phyloP scores from a whole-genome alignment of 2,329 filamentous ascomycete species.

The Coniochaeta ligniaria region DNA sequence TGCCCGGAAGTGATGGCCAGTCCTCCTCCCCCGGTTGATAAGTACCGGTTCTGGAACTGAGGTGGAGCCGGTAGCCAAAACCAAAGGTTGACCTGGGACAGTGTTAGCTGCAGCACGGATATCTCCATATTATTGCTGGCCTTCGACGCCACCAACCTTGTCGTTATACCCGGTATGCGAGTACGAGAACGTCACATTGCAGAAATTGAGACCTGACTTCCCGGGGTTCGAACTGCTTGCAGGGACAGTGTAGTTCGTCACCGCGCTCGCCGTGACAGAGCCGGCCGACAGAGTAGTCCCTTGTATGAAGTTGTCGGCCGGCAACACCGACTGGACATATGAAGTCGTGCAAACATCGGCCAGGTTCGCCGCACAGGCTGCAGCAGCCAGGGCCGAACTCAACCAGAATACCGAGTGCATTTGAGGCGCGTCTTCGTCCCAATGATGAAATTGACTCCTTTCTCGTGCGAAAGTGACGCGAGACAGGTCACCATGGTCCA shows the following conservation, averaged over 20 bases:
- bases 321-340: conserved; percentile 2
- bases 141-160: not conserved
- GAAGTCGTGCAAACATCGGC: conserved; percentile 2
- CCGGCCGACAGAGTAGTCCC: conserved; percentile 1
- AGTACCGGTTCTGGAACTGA: conserved; percentile 32
- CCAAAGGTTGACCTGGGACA: conserved; percentile 23
- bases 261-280: conserved; percentile 2
- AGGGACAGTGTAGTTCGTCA: conserved; percentile 3
- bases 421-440: too few relatives aligned
- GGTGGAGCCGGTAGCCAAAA: conserved; percentile 32
- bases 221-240: not conserved
- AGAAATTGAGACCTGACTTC: conserved; percentile 21
- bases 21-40: conserved; percentile 34
- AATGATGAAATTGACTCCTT: too few relatives aligned
- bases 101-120: not conserved
- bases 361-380: not conserved
- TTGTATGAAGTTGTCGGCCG: not conserved
- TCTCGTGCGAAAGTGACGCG: too few relatives aligned
- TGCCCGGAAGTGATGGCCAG: conserved; percentile 29
- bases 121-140: too few relatives aligned
- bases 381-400: not conserved
- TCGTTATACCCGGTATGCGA: conserved; percentile 25
- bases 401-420: too few relatives aligned
- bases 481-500: too few relatives aligned
- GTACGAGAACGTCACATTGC: conserved; percentile 37